phyloP scores from a whole-genome alignment of 2,329 filamentous ascomycete genomes.

The Aspergillus unguis region DNA sequence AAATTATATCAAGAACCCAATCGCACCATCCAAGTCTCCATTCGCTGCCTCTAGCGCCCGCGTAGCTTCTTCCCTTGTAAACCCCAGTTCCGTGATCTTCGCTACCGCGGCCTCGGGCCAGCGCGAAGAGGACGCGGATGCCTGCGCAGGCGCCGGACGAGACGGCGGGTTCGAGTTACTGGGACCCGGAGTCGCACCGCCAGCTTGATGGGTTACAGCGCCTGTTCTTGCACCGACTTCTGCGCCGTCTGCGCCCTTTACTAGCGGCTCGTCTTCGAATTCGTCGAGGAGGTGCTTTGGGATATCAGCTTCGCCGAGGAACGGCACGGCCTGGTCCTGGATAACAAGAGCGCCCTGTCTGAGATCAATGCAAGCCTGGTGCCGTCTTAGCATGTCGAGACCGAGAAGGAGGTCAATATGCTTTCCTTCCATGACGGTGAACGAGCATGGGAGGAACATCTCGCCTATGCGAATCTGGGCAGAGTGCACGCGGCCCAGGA shows the following conservation, averaged over 20 bases:
- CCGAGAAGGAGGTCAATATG: slow-evolving; percentile 89
- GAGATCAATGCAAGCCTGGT: slow-evolving; percentile 90
- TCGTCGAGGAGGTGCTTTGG: slow-evolving; percentile 75
- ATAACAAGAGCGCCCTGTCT: slow-evolving; percentile 81
- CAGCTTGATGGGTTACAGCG: slow-evolving; percentile 49
- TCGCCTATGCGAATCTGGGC: slow-evolving; percentile 91
- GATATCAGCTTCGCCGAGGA: slow-evolving; percentile 89
- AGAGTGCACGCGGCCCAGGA: slow-evolving; percentile 91
- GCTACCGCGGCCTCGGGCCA: slow-evolving; percentile 65
- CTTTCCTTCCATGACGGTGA: slow-evolving; percentile 99
- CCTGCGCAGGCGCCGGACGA: slow-evolving; percentile 24
- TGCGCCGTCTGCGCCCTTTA: slow-evolving; percentile 83
- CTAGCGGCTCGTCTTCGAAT: slow-evolving; percentile 73
- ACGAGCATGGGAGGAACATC: slow-evolving; percentile 85
- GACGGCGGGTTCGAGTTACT: slow-evolving; percentile 19
- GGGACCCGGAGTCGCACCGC: slow-evolving; percentile 16
- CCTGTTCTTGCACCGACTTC: slow-evolving; percentile 81
- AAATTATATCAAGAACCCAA: slow-evolving; percentile 65
- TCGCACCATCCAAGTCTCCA: slow-evolving; percentile 86
- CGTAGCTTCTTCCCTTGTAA: slow-evolving; percentile 70
- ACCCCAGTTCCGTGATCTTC: slow-evolving; percentile 73
- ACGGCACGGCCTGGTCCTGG: slow-evolving; percentile 80
- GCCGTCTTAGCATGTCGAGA: slow-evolving; percentile 93
- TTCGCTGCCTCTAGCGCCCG: slow-evolving; percentile 76
- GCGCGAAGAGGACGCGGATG: slow-evolving; percentile 28